Conservation (phyloP, 768 basidiomycete genomes). For the Rhizopogon vinicolor region DNA sequence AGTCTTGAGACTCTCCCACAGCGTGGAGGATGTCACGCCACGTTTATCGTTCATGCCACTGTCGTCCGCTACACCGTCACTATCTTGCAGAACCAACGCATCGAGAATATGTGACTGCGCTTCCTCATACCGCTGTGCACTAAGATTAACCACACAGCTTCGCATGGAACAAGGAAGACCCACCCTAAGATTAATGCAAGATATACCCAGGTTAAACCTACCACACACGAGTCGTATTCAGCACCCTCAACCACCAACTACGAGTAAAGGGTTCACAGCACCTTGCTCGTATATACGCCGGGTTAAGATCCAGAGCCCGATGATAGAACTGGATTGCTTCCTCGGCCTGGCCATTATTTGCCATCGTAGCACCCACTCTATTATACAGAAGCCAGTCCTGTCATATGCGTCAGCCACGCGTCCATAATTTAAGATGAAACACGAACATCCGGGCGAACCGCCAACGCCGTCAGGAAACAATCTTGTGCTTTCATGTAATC, state of each 20-base stretch:
- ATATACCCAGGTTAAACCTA: slow-evolving; percentile 93
- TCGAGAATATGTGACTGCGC: slow-evolving; percentile 85
- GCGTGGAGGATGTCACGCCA: slow-evolving; percentile 67
- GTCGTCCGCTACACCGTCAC: slow-evolving; percentile 61
- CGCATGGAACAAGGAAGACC: slow-evolving; percentile 19
- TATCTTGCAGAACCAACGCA: slow-evolving; percentile 85
- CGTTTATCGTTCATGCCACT: slow-evolving; percentile 45
- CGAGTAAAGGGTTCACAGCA: slow-evolving; percentile 20
- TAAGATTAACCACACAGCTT: background rate
- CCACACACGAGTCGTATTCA: background rate
- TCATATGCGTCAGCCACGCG: background rate
- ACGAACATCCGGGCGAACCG: slow-evolving; percentile 79
- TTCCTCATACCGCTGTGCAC: slow-evolving; percentile 70
- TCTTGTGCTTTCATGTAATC: slow-evolving; percentile 91
- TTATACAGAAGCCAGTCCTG: slow-evolving; percentile 94
- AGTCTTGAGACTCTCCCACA: slow-evolving; percentile 89
- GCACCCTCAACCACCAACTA: background rate
- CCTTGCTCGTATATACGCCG: slow-evolving; percentile 88
- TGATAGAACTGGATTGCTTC: slow-evolving; percentile 88
- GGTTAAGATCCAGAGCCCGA: slow-evolving; percentile 81
- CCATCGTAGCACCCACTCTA: slow-evolving; percentile 90
- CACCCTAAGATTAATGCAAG: slow-evolving; percentile 83
- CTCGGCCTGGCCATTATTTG: slow-evolving; percentile 76
- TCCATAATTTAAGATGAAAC: background rate
- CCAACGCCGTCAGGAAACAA: slow-evolving; percentile 87